phyloP scores from a whole-genome alignment of 2,329 filamentous ascomycete species.

The Paracorniculantispora psalliotae region DNA sequence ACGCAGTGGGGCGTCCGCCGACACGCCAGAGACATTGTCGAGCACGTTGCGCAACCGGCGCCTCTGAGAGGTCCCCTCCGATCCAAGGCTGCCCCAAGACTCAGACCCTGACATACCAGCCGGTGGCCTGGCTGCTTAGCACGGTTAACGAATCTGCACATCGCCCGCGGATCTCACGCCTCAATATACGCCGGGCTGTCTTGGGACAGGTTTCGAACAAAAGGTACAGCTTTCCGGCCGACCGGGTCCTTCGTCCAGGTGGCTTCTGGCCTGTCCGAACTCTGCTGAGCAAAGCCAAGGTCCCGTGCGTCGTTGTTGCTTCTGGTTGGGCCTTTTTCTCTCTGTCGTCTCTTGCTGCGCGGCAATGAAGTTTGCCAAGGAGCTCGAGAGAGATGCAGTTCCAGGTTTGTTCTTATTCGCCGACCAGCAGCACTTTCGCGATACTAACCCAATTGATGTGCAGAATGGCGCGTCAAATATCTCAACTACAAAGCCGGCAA shows the following conservation, averaged over 20 bases:
- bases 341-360: constrained; percentile 5
- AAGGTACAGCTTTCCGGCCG: background rate
- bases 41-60: constrained; percentile 3
- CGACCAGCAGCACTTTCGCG: background rate
- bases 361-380: constrained; percentile 64
- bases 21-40: constrained; percentile 1
- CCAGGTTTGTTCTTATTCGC: constrained; percentile 53
- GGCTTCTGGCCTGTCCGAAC: background rate
- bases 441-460: background rate
- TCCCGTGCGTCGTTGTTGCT: constrained; percentile 13
- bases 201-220: background rate
- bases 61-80: constrained; percentile 3
- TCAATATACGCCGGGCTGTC: background rate
- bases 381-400: constrained; percentile 81
- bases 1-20: background rate
- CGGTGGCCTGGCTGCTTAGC: background rate
- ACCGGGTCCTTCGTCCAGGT: background rate
- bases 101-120: constrained; percentile 10
- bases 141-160: too few relatives aligned
- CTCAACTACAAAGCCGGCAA: constrained; percentile 94
- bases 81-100: background rate
- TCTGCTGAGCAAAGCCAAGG: background rate
- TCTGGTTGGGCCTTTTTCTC: constrained; percentile 4
- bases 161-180: too few relatives aligned
- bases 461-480: constrained; percentile 90